phyloP scores from a whole-genome alignment of 495 filamentous ascomycete species.

The Lasiosphaeria hispida region DNA sequence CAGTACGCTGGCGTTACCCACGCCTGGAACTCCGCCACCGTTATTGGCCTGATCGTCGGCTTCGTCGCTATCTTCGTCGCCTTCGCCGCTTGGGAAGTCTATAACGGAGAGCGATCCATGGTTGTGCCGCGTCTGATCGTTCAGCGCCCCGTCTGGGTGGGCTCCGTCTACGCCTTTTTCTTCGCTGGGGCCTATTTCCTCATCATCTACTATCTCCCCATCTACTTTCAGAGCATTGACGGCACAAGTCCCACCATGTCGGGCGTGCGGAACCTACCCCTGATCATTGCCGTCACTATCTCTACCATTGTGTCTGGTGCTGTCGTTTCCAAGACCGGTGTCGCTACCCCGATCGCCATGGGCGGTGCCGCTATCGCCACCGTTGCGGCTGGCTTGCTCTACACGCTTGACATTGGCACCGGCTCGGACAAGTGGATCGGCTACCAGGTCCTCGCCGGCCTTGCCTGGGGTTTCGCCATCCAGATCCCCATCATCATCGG shows the following conservation, averaged over 20 bases:
- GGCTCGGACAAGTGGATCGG: conserved; percentile 52
- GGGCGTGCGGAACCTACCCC: conserved; percentile 53
- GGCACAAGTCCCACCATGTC: conserved; percentile 43
- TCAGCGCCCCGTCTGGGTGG: conserved; percentile 42
- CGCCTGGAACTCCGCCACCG: conserved; percentile 58
- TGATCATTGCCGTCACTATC: conserved; percentile 51
- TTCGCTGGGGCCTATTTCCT: conserved; percentile 46
- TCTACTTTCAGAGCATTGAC: conserved; percentile 60
- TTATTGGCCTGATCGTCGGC: conserved; percentile 68
- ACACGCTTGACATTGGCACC: conserved; percentile 46
- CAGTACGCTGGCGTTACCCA: conserved; percentile 76
- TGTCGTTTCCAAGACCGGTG: conserved; percentile 45
- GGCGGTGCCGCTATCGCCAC: conserved; percentile 56
- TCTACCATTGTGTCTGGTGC: conserved; percentile 46
- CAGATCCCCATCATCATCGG: conserved; percentile 55
- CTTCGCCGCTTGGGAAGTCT: conserved; percentile 50
- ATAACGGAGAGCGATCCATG: conserved; percentile 41
- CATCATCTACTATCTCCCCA: conserved; percentile 58
- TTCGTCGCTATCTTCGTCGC: conserved; percentile 55
- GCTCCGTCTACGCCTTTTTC: conserved; percentile 38
- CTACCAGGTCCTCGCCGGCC: conserved; percentile 57
- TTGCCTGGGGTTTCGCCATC: conserved; percentile 50
- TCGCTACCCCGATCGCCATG: conserved; percentile 50
- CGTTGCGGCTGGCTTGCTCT: conserved; percentile 51
- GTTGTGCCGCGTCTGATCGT: conserved; percentile 45